Evolutionary conservation across 176 grass and related monocot species (phyloP).

Genomic region (Saccharum spontaneum): DNA sequence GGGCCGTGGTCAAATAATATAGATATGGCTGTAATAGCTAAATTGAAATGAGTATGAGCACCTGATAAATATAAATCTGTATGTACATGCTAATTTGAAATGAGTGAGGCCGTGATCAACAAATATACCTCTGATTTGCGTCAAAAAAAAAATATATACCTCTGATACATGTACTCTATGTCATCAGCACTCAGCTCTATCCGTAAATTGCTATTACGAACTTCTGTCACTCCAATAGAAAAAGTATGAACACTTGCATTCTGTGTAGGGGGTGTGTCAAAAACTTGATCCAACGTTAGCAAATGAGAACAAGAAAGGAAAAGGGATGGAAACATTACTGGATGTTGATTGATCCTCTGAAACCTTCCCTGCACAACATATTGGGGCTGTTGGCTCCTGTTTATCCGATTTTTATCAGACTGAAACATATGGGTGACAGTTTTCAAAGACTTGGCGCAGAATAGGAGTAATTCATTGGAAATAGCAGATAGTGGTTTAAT

Average conservation of each 20-base stretch:
- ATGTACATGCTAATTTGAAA: slow-evolving; percentile 8
- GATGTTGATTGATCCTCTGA: slow-evolving; percentile 90
- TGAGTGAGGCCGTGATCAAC: background rate
- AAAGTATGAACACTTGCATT: slow-evolving; percentile 66
- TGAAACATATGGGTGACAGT: slow-evolving; percentile 41
- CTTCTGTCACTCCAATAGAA: slow-evolving; percentile 78
- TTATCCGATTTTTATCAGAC: slow-evolving; percentile 58
- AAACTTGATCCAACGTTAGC: slow-evolving; percentile 13
- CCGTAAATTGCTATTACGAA: slow-evolving; percentile 64
- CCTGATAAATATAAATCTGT: background rate
- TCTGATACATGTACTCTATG: slow-evolving; percentile 87
- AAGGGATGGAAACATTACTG: slow-evolving; percentile 51
- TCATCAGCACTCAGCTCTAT: slow-evolving; percentile 89
- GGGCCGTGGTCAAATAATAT: background rate
- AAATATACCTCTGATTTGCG: slow-evolving; percentile 63
- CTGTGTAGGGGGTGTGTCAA: slow-evolving; percentile 55
- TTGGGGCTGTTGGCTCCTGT: slow-evolving; percentile 55
- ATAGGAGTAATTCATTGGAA: background rate
- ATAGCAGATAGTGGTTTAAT: background rate
- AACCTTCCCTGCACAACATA: slow-evolving; percentile 65
- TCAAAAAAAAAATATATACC: slow-evolving; percentile 38
- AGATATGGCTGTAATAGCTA: background rate
- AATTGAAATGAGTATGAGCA: slow-evolving; percentile 17
- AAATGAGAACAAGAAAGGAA: background rate
- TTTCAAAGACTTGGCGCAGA: background rate